Conservation (phyloP, 805 yeast species). For the Lachancea sp. region DNA sequence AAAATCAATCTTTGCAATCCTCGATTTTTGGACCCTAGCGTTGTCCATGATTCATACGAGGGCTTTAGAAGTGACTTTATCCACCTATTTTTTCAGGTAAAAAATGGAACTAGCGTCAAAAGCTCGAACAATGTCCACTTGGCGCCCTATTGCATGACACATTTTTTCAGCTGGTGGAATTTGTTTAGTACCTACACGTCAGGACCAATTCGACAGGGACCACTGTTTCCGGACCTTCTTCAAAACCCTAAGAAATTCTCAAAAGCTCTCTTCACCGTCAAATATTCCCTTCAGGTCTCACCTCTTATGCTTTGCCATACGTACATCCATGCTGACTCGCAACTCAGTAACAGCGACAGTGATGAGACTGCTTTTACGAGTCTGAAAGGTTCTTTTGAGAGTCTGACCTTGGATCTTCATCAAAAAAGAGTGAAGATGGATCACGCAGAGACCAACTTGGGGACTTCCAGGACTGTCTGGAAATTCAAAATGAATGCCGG, state of each 20-base stretch:
- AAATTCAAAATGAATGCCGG: conserved; percentile 59
- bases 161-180: conserved; percentile 77
- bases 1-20: conserved; percentile 59
- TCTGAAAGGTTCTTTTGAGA: conserved; percentile 47
- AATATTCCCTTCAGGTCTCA: conserved; percentile 60
- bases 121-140: conserved; percentile 64
- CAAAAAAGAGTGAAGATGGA: conserved; percentile 42
- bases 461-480: conserved; percentile 39
- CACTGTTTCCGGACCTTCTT: conserved; percentile 47
- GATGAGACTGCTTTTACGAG: conserved; percentile 49
- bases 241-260: conserved; percentile 56
- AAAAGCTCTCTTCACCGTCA: conserved; percentile 60
- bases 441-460: conserved; percentile 39
- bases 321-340: conserved; percentile 50
- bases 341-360: conserved; percentile 36
- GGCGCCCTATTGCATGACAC: conserved; percentile 60
- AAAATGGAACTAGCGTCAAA: conserved; percentile 30
- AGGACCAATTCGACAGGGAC: conserved; percentile 70
- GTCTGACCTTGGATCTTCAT: conserved; percentile 55
- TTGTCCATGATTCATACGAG: conserved; percentile 51
- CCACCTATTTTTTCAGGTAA: conserved; percentile 44
- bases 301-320: conserved; percentile 70
- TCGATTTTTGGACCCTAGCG: conserved; percentile 33
- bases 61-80: conserved; percentile 59
- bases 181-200: conserved; percentile 69